A percentile compares a stretch with the other conserved stretches of the same genome.
These are phyloP conservation scores for Aspergillus nomiae DNA, from an alignment of 2,329 filamentous ascomycete genomes.

Conservation along the genomic window DNA sequence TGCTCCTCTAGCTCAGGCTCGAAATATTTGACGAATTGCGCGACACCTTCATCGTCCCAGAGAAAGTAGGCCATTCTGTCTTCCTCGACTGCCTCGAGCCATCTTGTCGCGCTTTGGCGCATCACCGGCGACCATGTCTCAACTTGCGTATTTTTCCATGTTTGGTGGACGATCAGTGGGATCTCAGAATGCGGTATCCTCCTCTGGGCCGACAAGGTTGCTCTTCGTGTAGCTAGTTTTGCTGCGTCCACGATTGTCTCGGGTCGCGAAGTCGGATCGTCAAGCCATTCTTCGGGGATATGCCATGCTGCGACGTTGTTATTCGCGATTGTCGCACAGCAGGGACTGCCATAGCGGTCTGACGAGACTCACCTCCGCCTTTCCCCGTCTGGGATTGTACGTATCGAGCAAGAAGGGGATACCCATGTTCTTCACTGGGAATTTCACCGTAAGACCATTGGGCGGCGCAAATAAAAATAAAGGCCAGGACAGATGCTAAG, in stretches of 20 bases:
- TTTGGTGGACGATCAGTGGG: conserved; percentile 36
- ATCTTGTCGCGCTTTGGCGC: conserved; percentile 28
- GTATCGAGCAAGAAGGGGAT: neutral
- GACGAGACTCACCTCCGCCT: neutral
- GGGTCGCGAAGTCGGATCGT: neutral
- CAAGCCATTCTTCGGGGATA: neutral
- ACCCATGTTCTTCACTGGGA: neutral
- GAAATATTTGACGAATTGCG: conserved; percentile 27
- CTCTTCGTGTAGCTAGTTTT: neutral
- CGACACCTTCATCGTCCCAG: conserved; percentile 35
- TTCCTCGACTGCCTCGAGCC: conserved; percentile 26
- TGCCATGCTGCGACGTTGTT: neutral
- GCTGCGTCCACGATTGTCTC: neutral
- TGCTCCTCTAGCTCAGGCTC: conserved; percentile 26
- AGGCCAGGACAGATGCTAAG: neutral
- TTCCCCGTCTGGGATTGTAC: neutral
- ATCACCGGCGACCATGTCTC: conserved; percentile 29
- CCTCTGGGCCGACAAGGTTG: neutral
- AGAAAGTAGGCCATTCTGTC: conserved; percentile 34
- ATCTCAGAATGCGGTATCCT: conserved; percentile 24
- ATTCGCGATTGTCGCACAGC: neutral
- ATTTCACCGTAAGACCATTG: neutral
- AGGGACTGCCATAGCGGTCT: neutral
- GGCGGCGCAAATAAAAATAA: neutral
- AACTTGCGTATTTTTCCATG: conserved; percentile 31